Conservation (phyloP, 176 grass and related monocot genomes). For the Poa pratensis region DNA sequence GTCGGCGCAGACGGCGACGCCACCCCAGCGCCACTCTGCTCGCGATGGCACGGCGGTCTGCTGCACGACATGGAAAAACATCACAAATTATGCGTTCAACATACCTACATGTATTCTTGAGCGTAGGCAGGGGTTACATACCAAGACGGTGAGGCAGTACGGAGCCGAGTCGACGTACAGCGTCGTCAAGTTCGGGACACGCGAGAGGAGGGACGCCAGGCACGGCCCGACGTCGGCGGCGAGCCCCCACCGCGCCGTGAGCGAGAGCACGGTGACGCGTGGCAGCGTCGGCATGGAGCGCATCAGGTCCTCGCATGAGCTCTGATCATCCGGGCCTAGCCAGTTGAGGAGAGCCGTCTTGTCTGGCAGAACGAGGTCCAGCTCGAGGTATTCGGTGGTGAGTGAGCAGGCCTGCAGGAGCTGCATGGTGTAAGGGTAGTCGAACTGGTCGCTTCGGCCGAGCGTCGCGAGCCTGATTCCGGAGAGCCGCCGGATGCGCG, state of each 20-base stretch:
- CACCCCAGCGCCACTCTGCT: neutral
- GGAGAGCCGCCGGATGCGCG: slow-evolving; percentile 15
- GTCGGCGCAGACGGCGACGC: neutral
- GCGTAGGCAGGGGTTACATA: neutral
- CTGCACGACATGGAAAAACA: neutral
- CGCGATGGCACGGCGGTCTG: neutral
- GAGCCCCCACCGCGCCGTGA: neutral
- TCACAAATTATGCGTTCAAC: neutral
- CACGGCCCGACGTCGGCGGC: neutral
- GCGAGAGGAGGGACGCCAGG: neutral
- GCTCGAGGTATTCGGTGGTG: neutral
- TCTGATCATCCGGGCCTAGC: neutral
- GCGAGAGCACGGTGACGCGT: neutral
- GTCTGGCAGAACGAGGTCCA: neutral
- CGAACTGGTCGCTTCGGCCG: neutral
- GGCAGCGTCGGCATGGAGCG: neutral
- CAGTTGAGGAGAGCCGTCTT: neutral
- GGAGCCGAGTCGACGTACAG: neutral
- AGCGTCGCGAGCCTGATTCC: slow-evolving; percentile 1
- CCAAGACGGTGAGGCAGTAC: neutral
- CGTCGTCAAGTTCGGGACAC: neutral
- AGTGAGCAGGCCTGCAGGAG: neutral
- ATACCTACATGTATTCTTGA: neutral
- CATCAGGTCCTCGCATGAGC: neutral
- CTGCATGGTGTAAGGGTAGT: slow-evolving; percentile 9